Conservation (phyloP, 805 yeast genomes). For the Saccharomycopsis babjevae region DNA sequence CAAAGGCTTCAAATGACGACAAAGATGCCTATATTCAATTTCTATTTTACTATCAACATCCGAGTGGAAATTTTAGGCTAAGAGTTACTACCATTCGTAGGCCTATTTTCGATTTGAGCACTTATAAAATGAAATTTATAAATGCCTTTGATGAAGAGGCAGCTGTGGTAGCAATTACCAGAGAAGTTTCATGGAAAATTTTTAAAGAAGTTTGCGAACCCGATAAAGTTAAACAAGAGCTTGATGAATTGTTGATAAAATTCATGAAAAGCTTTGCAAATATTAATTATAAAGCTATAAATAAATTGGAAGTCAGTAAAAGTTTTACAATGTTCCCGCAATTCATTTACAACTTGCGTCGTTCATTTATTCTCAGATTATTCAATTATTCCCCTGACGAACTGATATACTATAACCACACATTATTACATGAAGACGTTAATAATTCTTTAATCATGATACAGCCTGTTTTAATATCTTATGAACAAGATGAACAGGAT, state of each 20-base stretch:
- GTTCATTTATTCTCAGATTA: constrained; percentile 91
- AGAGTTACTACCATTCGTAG: constrained; percentile 77
- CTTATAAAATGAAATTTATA: constrained; percentile 30
- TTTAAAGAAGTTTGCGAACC: constrained; percentile 62
- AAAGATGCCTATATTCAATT: constrained; percentile 54
- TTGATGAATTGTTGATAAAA: constrained; percentile 82
- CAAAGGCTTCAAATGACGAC: constrained; percentile 3
- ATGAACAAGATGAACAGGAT: constrained; percentile 48
- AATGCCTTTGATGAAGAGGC: constrained; percentile 95
- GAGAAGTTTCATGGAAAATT: constrained; percentile 79
- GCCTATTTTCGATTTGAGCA: constrained; percentile 12
- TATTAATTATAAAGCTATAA: constrained; percentile 76
- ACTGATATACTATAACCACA: constrained; percentile 93
- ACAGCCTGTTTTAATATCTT: constrained; percentile 90
- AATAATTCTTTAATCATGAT: constrained; percentile 92
- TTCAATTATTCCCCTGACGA: constrained; percentile 99
- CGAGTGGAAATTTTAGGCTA: constrained; percentile 82
- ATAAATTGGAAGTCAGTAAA: constrained; percentile 72
- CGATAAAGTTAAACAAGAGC: constrained; percentile 89
- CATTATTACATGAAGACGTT: constrained; percentile 82
- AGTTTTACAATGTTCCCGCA: constrained; percentile 88
- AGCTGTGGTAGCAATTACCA: constrained; percentile 87
- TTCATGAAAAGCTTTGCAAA: constrained; percentile 91
- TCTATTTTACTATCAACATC: constrained; percentile 86
- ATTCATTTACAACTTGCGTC: constrained; percentile 87